Conservation (phyloP, 352 stramenopile genomes). For the Phytophthora crassamura region DNA sequence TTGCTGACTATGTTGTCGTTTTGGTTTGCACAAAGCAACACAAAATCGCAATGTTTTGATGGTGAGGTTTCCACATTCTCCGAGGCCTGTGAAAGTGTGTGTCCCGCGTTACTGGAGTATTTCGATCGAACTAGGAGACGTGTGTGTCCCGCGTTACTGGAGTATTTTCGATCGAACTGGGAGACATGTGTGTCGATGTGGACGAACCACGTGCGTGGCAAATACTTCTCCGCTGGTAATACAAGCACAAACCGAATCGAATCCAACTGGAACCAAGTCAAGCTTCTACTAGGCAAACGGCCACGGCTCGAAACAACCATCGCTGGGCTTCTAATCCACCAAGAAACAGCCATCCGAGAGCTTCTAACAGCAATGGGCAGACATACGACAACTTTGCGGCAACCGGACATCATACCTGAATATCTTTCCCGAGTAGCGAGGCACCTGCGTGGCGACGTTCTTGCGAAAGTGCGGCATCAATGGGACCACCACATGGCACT, state of each 20-base stretch:
- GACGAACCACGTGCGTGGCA: not conserved
- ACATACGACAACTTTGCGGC: not conserved
- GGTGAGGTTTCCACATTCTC: not conserved
- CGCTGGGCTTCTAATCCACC: not conserved
- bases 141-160: conserved; percentile 16
- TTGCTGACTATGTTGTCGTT: conserved; percentile 6
- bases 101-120: conserved; percentile 6
- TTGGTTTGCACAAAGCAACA: not conserved
- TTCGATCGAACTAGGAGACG: conserved; percentile 19
- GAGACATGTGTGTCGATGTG: conserved; percentile 12
- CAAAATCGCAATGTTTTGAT: not conserved
- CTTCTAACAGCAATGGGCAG: not conserved
- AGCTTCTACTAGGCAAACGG: conserved; percentile 6
- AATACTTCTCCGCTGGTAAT: conserved; percentile 13
- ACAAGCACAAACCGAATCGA: conserved; percentile 14
- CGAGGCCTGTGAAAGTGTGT: not conserved
- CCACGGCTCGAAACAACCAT: conserved; percentile 5
- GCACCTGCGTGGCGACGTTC: not conserved
- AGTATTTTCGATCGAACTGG: conserved; percentile 13
- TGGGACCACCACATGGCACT: conserved; percentile 8
- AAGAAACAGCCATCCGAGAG: conserved; percentile 10
- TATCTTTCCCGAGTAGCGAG: not conserved
- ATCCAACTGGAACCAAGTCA: conserved; percentile 20
- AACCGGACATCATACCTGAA: not conserved
- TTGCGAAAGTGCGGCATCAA: conserved; percentile 5